Percentiles rank a stretch among this genome's conserved stretches.
Evolutionary conservation across 2,329 filamentous ascomycete genomes (phyloP).

Genomic region (Aspergillus sp.): DNA sequence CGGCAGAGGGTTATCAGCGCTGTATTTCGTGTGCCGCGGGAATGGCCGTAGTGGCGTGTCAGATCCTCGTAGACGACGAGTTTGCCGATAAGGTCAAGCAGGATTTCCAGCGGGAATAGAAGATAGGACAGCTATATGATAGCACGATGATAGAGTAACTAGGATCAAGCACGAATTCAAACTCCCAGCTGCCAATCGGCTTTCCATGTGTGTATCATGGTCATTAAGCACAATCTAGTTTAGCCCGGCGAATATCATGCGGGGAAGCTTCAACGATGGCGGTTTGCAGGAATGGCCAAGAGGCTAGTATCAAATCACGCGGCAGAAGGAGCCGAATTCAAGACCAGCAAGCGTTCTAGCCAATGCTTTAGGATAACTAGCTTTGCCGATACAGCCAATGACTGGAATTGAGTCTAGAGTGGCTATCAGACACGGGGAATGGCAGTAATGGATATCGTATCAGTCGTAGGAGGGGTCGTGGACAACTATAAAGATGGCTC

Average conservation of each 20-base stretch:
- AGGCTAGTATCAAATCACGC: background rate
- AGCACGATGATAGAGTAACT: background rate
- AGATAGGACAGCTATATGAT: background rate
- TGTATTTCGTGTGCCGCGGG: constrained; percentile 31
- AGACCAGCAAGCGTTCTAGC: background rate
- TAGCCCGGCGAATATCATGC: background rate
- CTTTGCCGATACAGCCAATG: constrained; percentile 23
- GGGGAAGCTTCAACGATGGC: background rate
- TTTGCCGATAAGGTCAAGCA: constrained; percentile 25
- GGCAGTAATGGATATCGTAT: no score
- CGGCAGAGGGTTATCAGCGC: constrained; percentile 46
- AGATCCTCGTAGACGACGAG: constrained; percentile 25
- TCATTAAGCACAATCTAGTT: background rate
- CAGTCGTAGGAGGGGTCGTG: no score
- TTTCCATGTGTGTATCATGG: background rate
- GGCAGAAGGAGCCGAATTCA: background rate
- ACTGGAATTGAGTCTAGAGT: background rate
- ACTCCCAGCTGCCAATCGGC: background rate
- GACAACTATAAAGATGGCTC: background rate
- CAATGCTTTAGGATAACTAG: background rate
- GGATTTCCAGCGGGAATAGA: constrained; percentile 18
- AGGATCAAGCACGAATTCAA: background rate
- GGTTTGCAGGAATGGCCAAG: background rate
- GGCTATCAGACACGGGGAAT: background rate
- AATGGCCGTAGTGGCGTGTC: constrained; percentile 30